Evolutionary conservation across 163 green algal species (phyloP).

Genomic region (Coccomyxa subellipsoidea): DNA sequence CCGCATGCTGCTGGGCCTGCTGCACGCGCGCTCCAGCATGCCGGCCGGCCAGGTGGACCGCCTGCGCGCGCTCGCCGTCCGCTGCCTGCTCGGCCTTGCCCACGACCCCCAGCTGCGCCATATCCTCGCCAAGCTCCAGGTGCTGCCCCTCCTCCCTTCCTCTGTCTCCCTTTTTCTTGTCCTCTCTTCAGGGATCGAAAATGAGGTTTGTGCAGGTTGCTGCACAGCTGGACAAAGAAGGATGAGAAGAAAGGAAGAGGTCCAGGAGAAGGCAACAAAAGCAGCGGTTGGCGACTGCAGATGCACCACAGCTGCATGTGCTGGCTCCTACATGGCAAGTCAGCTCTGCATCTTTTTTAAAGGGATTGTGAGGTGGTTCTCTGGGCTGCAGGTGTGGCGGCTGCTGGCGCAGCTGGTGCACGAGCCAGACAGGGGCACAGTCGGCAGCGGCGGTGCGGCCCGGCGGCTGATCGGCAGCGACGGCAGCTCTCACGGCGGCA

Average conservation of each 20-base stretch:
- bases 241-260: too few species aligned
- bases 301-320: too few species aligned
- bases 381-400: slow-evolving; percentile 41
- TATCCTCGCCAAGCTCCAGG: slow-evolving; percentile 67
- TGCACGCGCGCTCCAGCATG: slow-evolving; percentile 30
- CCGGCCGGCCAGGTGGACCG: slow-evolving; percentile 20
- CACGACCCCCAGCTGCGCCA: slow-evolving; percentile 56
- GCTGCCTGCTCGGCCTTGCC: slow-evolving; percentile 54
- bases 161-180: too few species aligned
- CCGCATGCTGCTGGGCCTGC: slow-evolving; percentile 43
- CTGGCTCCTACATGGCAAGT: too few species aligned
- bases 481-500: neutral
- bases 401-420: slow-evolving; percentile 64
- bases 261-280: too few species aligned
- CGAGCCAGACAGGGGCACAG: slow-evolving; percentile 29
- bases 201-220: too few species aligned
- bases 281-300: too few species aligned
- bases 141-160: neutral
- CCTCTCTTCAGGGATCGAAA: too few species aligned
- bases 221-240: too few species aligned
- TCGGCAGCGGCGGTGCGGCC: neutral
- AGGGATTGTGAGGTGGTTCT: too few species aligned
- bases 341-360: too few species aligned
- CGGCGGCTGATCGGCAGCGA: neutral
- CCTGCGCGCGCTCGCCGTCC: slow-evolving; percentile 50